Base-by-base conservation (phyloP, 1,284 basidiomycete genomes). In the Boletus smithii region DNA sequence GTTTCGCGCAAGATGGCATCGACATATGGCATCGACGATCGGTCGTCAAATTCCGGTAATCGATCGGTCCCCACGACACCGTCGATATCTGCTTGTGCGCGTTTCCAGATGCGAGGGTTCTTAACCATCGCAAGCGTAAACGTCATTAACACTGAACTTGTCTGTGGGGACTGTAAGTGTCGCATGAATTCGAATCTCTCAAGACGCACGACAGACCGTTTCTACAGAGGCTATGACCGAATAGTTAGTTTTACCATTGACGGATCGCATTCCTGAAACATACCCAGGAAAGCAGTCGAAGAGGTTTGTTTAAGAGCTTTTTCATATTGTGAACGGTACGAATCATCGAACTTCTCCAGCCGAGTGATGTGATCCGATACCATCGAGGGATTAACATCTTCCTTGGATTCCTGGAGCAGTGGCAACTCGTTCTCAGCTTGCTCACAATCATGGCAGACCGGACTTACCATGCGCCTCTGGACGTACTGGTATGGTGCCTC, bases 31-130 rank as follows among this genome's bases (percentile, higher is more conserved):
- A 77, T 53, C 0, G 51, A 53, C 1, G 59, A 42, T 29, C 66
- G 55, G 42, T 77, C 75, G 5, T 59, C 56, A 17, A 72, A 70
- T 0, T 58, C 63, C 0, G 76, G 75, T 0, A 76, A 53, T n/a
- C 69, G 58, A 5, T 66, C 62, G 0, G 40, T 48, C 3, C 72
- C 72, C 8, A 73, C 44, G 7, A 72, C 57, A 2, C 52, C 42
- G 24, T 76, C 72, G 6, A 77, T 59, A 44, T 73, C 70, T 17
- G 53, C 55, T 36, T 73, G 71, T 1, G 69, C 68, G 3, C 51
- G 58, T 39, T 51, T 35, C 34, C 34, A 35, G 11, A 22, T 9
- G 11, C 5, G 35, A 3, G 35, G 35, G 22, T 36, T 36, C 18
- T 66, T 32, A 3, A 63, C 55, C 69, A 72, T 70, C 1, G 64